Evolutionary conservation across 805 yeast genomes (phyloP).

Genomic region (Kazachstania taianensis): DNA sequence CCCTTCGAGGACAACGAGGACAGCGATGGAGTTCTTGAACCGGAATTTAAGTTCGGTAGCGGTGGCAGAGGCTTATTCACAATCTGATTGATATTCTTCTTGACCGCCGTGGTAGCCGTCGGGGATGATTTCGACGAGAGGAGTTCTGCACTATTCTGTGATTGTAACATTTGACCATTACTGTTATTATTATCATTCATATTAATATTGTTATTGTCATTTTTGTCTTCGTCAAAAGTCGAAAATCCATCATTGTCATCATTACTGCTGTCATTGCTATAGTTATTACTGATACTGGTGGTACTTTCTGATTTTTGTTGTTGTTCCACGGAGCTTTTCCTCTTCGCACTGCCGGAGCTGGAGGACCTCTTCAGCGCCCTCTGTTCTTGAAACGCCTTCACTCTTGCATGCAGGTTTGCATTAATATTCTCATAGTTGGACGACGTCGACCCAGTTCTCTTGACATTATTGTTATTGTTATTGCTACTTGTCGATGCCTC

Average conservation of each 20-base stretch:
- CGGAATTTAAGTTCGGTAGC: constrained; percentile 19
- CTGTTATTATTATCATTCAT: neutral
- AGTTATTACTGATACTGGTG: constrained; percentile 6
- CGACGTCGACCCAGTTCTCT: constrained; percentile 20
- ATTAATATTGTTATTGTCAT: neutral
- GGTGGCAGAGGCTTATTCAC: constrained; percentile 36
- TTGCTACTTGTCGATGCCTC: too few species aligned
- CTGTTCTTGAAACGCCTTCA: constrained; percentile 79
- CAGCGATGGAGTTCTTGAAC: constrained; percentile 2
- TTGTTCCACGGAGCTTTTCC: constrained; percentile 4
- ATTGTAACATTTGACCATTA: too few species aligned
- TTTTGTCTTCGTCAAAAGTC: neutral
- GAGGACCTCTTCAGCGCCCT: constrained; percentile 41
- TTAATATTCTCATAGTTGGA: constrained; percentile 34
- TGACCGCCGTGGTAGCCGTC: neutral
- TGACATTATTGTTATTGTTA: constrained; percentile 4
- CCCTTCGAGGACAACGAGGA: constrained; percentile 2
- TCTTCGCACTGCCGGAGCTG: constrained; percentile 21
- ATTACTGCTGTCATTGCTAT: constrained; percentile 4
- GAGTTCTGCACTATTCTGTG: too few species aligned
- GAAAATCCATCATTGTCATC: too few species aligned
- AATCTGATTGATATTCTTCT: constrained; percentile 20
- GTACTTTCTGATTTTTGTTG: neutral
- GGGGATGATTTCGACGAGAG: constrained; percentile 1
- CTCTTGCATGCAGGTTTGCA: constrained; percentile 77